These are phyloP conservation scores for Aphanomyces stellatus DNA, from an alignment of 352 stramenopile genomes.

Conservation along the genomic window DNA sequence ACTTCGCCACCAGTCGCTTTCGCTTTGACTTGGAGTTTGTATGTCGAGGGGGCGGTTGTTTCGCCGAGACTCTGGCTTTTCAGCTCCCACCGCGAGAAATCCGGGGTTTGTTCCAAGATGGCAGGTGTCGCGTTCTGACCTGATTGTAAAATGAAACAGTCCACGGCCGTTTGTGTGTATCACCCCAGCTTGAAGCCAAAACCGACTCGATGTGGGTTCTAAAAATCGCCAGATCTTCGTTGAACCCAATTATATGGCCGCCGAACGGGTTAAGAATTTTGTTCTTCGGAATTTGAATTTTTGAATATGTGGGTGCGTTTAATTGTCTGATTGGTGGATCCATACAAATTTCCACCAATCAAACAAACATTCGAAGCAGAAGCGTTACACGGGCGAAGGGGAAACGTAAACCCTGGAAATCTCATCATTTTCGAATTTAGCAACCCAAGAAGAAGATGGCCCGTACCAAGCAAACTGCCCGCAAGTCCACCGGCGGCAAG, in stretches of 20 bases:
- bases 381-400: too few relatives aligned
- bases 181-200: background rate
- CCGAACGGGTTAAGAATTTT: background rate
- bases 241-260: background rate
- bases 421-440: slow-evolving; percentile 9
- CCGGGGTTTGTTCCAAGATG: background rate
- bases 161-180: background rate
- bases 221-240: background rate
- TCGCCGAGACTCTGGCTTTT: background rate
- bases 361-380: background rate
- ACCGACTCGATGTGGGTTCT: background rate
- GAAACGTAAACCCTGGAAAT: too few relatives aligned
- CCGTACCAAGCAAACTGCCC: slow-evolving; percentile 95
- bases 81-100: background rate
- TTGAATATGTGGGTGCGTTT: background rate
- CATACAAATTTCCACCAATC: background rate
- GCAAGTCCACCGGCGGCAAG: slow-evolving; percentile 93
- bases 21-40: background rate
- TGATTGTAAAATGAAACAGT: background rate
- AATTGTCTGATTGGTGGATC: slow-evolving; percentile 12
- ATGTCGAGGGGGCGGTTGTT: background rate
- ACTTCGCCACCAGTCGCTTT: background rate
- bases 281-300: slow-evolving; percentile 20
- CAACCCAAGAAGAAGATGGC: slow-evolving; percentile 58
- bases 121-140: background rate